Evolutionary conservation across 106 monocot species (phyloP), one percentile per base, ranked within the genome.

Genomic region (Chionographis japonica): DNA sequence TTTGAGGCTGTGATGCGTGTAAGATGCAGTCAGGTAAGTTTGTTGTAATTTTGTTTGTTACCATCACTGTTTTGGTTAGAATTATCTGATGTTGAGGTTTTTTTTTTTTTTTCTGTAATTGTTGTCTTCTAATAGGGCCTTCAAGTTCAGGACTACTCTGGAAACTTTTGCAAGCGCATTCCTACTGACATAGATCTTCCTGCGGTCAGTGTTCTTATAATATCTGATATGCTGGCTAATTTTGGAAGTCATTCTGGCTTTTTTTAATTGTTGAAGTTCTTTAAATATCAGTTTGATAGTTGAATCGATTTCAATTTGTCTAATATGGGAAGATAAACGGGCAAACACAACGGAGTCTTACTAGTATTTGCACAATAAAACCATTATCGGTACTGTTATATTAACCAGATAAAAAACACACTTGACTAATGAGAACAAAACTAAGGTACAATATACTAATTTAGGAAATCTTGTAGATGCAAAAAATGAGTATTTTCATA

Each of bases 1-100:
- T 95, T 95, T 86, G 95, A 95, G 68, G 95, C 95, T 70, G 95
- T 95, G 50, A 95, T 95, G 95, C 95, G 95, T 76, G 95, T 95
- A 40, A 73, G 95, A 78, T 95, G 95, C 63, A 85, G 91, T 71
- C 86, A 88, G 82, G 95, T 84, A 65, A 78, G 69, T 40, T 12
- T 64, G 16, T 68, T 70, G 13, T 60, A 12, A 56, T 59, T 18
- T 19, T 19, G 40, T 8, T 5, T 6, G 9, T 1, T 40, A 20
- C 13, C 36, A 4, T 61, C 11, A 39, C 27, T 27, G 60, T 61
- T 61, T 27, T 61, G 8, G 38, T 62, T 3, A 15, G 14, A 37
- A 4, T 63, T 27, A 27, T 27, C 27, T 27, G 46, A 15, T 8
- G 14, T 37, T 39, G 52, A 36, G 39, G 12, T 12, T 14, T 54